phyloP scores from a whole-genome alignment of 2,329 filamentous ascomycete species.

The Diaporthe caulivora region DNA sequence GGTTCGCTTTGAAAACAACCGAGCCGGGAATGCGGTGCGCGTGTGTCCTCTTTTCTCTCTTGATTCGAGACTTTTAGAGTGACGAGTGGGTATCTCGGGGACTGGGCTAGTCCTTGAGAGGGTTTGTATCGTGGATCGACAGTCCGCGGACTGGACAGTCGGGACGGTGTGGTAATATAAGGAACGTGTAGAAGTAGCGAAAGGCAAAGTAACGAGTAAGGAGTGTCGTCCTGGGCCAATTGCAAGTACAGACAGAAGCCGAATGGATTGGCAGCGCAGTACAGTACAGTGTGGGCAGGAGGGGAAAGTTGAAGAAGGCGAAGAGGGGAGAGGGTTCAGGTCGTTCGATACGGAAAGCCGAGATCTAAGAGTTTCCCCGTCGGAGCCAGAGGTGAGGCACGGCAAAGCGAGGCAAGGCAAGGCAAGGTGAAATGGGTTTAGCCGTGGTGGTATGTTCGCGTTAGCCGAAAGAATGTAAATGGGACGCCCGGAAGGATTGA shows the following conservation, averaged over 20 bases:
- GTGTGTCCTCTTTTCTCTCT: slow-evolving; percentile 1
- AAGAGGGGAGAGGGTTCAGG: slow-evolving; percentile 40
- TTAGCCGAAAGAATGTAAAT: slow-evolving; percentile 56
- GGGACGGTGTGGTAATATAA: slow-evolving; percentile 27
- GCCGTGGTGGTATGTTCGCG: slow-evolving; percentile 43
- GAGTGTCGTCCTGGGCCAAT: slow-evolving; percentile 51
- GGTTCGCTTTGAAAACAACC: slow-evolving; percentile 19
- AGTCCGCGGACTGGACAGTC: slow-evolving; percentile 29
- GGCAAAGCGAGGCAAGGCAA: slow-evolving; percentile 37
- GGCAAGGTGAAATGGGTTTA: slow-evolving; percentile 47
- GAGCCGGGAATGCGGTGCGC: neutral
- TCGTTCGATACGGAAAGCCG: slow-evolving; percentile 37
- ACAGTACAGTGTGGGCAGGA: slow-evolving; percentile 35
- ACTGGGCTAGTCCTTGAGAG: slow-evolving; percentile 20
- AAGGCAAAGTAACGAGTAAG: slow-evolving; percentile 46
- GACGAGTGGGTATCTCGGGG: slow-evolving; percentile 26
- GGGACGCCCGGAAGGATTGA: slow-evolving; percentile 64
- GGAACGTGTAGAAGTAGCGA: slow-evolving; percentile 37
- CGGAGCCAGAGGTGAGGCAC: slow-evolving; percentile 11
- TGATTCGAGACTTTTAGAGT: slow-evolving; percentile 6
- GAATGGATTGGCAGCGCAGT: slow-evolving; percentile 43
- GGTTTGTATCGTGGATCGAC: slow-evolving; percentile 15
- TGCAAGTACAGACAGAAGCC: slow-evolving; percentile 36
- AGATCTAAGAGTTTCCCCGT: slow-evolving; percentile 32
- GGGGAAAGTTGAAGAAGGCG: slow-evolving; percentile 39